Evolutionary conservation across 768 basidiomycete species (phyloP).

Genomic region (Podaxis sp.): DNA sequence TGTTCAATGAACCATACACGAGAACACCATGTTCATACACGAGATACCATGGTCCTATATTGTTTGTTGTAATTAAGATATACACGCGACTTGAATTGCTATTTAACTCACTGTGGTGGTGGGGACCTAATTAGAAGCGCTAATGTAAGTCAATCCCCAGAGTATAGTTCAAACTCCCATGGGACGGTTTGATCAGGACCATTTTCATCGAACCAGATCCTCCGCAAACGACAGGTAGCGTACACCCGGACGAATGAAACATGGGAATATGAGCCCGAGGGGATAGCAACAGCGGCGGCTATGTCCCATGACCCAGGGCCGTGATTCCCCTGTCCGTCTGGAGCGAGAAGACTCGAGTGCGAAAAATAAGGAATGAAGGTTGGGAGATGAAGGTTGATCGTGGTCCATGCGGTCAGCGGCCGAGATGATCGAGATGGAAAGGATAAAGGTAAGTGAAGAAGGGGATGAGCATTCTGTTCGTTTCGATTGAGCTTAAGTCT

Average conservation of each 20-base stretch:
- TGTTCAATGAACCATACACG: background rate
- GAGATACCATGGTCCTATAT: too few species aligned
- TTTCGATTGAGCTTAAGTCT: slow-evolving; percentile 1
- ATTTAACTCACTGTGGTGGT: too few species aligned
- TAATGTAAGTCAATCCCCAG: slow-evolving; percentile 19
- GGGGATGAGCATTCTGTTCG: slow-evolving; percentile 32
- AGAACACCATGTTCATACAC: background rate
- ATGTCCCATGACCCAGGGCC: background rate
- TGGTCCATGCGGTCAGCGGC: slow-evolving; percentile 70
- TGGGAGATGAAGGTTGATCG: slow-evolving; percentile 60
- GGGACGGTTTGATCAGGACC: slow-evolving; percentile 54
- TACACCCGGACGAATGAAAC: slow-evolving; percentile 75
- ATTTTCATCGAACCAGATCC: slow-evolving; percentile 73
- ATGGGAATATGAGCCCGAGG: slow-evolving; percentile 46
- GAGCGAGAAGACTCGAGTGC: slow-evolving; percentile 30
- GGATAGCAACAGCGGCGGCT: background rate
- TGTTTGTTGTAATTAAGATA: background rate
- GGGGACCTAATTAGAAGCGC: background rate
- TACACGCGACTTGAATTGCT: background rate
- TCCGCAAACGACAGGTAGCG: slow-evolving; percentile 72
- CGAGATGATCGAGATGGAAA: slow-evolving; percentile 58
- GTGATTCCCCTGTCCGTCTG: slow-evolving; percentile 12
- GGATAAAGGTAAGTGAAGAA: slow-evolving; percentile 70
- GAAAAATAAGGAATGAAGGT: slow-evolving; percentile 62
- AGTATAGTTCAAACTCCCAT: slow-evolving; percentile 78